Percentiles rank a stretch among this genome's conserved stretches.
Evolutionary conservation across 208 protist species (phyloP).

Genomic region (Plasmodiophora brassicae): DNA sequence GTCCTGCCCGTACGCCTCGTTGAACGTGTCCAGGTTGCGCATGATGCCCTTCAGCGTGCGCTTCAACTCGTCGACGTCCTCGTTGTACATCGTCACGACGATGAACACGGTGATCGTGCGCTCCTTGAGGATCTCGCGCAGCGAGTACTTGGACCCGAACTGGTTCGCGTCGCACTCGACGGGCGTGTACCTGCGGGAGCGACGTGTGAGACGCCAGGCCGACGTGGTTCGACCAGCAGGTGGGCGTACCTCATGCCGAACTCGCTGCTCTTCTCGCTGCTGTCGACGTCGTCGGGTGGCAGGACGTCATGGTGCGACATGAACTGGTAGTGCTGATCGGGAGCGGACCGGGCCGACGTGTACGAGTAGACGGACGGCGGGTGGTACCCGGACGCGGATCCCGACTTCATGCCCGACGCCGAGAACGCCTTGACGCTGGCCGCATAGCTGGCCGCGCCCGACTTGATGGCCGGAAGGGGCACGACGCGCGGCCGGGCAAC

Average conservation of each 20-base stretch:
- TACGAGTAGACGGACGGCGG: too few relatives aligned
- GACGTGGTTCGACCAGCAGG: too few relatives aligned
- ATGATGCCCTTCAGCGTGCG: conserved; percentile 32
- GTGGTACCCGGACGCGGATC: too few relatives aligned
- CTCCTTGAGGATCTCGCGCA: neutral
- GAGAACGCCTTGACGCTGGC: too few relatives aligned
- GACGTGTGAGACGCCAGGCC: too few relatives aligned
- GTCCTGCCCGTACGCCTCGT: neutral
- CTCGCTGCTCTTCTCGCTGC: neutral
- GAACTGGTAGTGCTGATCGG: too few relatives aligned
- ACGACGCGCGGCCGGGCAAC: too few relatives aligned
- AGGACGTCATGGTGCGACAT: neutral
- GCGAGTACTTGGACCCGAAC: neutral
- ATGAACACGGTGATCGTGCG: conserved; percentile 2
- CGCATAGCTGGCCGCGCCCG: too few relatives aligned
- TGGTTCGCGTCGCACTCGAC: conserved; percentile 12
- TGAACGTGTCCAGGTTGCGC: conserved; percentile 3
- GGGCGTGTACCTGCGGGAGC: neutral
- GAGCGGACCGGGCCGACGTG: too few relatives aligned
- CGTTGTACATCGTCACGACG: conserved; percentile 37
- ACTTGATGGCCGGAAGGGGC: too few relatives aligned
- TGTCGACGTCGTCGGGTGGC: neutral
- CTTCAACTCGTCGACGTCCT: conserved; percentile 18
- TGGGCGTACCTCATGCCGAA: too few relatives aligned
- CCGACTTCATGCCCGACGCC: too few relatives aligned